Percentiles rank a stretch among this genome's conserved stretches.
Evolutionary conservation across 2,329 filamentous ascomycete species (phyloP).

Genomic region (Ramularia collo-cygni): DNA sequence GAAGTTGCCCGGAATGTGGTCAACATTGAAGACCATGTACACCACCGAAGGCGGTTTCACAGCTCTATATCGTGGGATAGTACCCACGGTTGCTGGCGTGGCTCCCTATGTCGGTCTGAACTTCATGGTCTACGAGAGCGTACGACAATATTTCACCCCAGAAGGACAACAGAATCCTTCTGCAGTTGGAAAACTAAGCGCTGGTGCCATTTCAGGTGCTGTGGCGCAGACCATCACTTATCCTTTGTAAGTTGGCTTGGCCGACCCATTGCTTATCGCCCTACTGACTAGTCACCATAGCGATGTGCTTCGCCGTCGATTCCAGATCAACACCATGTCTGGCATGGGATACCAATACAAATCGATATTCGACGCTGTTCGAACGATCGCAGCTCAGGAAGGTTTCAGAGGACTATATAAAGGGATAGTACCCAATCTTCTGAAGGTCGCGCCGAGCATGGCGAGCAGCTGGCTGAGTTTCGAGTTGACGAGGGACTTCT

Average conservation of each 20-base stretch:
- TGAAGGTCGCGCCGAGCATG: conserved; percentile 98
- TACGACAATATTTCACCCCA: conserved; percentile 74
- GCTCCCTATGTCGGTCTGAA: conserved; percentile 96
- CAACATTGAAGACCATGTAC: conserved; percentile 77
- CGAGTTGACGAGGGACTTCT: conserved; percentile 82
- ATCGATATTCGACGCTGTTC: conserved; percentile 74
- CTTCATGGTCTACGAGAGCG: conserved; percentile 96
- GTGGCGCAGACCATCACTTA: conserved; percentile 98
- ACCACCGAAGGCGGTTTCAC: conserved; percentile 76
- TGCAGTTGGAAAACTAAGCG: conserved; percentile 71
- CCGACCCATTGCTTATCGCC: not conserved
- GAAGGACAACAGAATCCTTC: conserved; percentile 81
- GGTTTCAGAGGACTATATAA: conserved; percentile 86
- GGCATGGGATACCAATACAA: conserved; percentile 97
- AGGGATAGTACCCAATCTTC: conserved; percentile 85
- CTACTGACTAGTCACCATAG: conserved; percentile 38
- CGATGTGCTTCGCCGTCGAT: conserved; percentile 84
- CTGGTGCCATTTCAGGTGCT: conserved; percentile 89
- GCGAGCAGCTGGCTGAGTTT: conserved; percentile 97
- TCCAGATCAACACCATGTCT: conserved; percentile 99
- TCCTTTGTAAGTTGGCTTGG: conserved; percentile 64
- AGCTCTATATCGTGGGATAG: conserved; percentile 88
- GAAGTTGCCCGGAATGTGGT: conserved; percentile 87
- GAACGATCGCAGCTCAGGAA: conserved; percentile 74
- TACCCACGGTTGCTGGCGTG: conserved; percentile 90